Evolutionary conservation across 148 eudicot species (phyloP), one percentile per base, ranked within the genome.

Genomic region (Rhododendron ovatum): DNA sequence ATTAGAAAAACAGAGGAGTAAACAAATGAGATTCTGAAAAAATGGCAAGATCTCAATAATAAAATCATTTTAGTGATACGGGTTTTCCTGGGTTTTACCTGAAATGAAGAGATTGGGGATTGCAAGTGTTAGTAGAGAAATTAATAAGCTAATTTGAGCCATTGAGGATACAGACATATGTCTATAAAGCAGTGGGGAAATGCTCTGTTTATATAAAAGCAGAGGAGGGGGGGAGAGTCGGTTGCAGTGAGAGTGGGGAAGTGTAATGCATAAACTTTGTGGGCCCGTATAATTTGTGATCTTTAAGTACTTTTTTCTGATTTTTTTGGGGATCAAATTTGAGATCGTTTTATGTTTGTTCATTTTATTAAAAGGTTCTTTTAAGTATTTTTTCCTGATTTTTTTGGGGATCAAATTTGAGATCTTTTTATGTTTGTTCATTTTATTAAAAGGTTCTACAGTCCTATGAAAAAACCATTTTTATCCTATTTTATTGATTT

Each of bases 21-120:
- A 55, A 5, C 61, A 55, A 55, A 55, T 18, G 4, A n/a, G 39
- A 69, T 26, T 69, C 26, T 30, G 41, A 17, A 0, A 22, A 45
- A 6, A 33, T 11, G 79, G 20, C 1, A 35, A 30, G 7, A 37
- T 3, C 30, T 30, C 0, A 24, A 15, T 0, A 26, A 2, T 10
- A 18, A 61, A 69, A 69, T 33, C 41, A 2, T 2, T 1, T 12
- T 53, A 0, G 20, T 7, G 28, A 39, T 43, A 7, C 11, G 20
- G 26, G 15, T 5, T 47, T 33, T 24, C 45, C 5, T 65, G 6
- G 80, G 33, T 73, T 45, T 28, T 83, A 87, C 88, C 88, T 87
- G 88, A 63, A 61, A 87, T 67, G 8, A 87, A 84, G 57, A 87
- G 24, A 50, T 82, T 39, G 76, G 71, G 77, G 74, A 77, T 83